phyloP scores from a whole-genome alignment of 768 basidiomycete species.

The Podaxis carcinomalis region DNA sequence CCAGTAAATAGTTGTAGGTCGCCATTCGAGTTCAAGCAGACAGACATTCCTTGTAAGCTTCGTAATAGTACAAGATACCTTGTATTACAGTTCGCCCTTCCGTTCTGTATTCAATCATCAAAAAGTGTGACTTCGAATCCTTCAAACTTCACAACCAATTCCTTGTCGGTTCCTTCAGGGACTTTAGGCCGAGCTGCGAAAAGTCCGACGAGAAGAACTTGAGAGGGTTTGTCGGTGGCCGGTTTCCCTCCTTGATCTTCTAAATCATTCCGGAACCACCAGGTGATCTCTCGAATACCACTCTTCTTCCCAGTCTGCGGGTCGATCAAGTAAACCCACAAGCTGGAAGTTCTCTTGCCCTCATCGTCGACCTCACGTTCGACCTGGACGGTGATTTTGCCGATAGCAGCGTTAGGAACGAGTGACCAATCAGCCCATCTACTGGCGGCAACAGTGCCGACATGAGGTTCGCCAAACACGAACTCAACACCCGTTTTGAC shows the following conservation, averaged over 20 bases:
- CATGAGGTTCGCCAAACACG: slow-evolving; percentile 24
- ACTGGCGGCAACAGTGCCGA: slow-evolving; percentile 26
- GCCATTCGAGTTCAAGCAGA: too few species aligned
- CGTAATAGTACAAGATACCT: too few species aligned
- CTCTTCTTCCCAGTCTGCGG: slow-evolving; percentile 26
- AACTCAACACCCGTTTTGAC: slow-evolving; percentile 29
- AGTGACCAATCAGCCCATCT: slow-evolving; percentile 29
- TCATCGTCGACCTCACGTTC: slow-evolving; percentile 25
- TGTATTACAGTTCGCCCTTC: neutral
- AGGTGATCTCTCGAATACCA: slow-evolving; percentile 28
- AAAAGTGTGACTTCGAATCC: slow-evolving; percentile 27
- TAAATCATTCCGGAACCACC: slow-evolving; percentile 28
- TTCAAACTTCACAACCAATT: slow-evolving; percentile 23
- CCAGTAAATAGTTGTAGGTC: too few species aligned
- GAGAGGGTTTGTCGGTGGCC: slow-evolving; percentile 4
- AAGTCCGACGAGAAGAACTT: slow-evolving; percentile 22
- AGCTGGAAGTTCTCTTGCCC: slow-evolving; percentile 20
- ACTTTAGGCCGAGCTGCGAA: slow-evolving; percentile 25
- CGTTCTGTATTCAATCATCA: slow-evolving; percentile 18
- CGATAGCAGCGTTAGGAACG: slow-evolving; percentile 21
- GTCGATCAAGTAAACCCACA: slow-evolving; percentile 27
- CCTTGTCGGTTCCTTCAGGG: slow-evolving; percentile 23
- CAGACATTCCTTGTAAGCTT: too few species aligned
- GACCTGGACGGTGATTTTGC: slow-evolving; percentile 25
- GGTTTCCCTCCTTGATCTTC: slow-evolving; percentile 4